Conservation (phyloP, 2,329 filamentous ascomycete species). For the Fusarium nelsonii region DNA sequence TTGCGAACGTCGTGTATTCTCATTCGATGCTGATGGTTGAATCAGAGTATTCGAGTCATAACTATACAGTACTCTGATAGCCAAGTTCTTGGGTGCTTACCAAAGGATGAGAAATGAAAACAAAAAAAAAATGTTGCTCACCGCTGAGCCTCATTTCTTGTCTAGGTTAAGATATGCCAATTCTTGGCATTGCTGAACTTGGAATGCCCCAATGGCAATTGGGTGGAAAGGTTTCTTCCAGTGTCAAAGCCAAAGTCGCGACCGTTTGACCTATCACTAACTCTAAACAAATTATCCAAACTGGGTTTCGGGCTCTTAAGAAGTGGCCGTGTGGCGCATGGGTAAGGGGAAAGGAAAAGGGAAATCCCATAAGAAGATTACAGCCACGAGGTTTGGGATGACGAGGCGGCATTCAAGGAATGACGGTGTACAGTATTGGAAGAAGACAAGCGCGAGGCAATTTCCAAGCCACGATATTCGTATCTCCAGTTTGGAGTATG, state of each 20-base stretch:
- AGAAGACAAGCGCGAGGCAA: conserved; percentile 22
- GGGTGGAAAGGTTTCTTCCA: conserved; percentile 10
- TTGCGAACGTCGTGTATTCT: conserved; percentile 4
- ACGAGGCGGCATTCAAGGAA: conserved; percentile 37
- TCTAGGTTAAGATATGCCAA: conserved; percentile 12
- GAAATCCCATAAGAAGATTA: conserved; percentile 17
- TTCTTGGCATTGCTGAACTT: conserved; percentile 25
- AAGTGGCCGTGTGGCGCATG: conserved; percentile 27
- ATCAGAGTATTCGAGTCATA: conserved; percentile 33
- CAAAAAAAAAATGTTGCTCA: not conserved
- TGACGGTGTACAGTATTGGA: conserved; percentile 27
- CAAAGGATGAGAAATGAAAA: conserved; percentile 27
- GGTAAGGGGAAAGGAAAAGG: conserved; percentile 37
- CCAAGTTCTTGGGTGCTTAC: conserved; percentile 7
- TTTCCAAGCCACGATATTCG: conserved; percentile 31
- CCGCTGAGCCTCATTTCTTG: conserved; percentile 37
- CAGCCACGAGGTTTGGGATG: conserved; percentile 35
- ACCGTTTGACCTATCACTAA: not conserved
- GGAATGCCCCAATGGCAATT: conserved; percentile 12
- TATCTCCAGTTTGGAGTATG: not conserved
- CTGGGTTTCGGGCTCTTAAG: conserved; percentile 15
- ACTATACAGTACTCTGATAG: not conserved
- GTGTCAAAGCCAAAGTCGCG: not conserved
- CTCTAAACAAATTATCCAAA: not conserved
- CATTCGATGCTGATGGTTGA: conserved; percentile 27